Conservation (phyloP, 352 stramenopile genomes). For the Blastocystis sp. region DNA sequence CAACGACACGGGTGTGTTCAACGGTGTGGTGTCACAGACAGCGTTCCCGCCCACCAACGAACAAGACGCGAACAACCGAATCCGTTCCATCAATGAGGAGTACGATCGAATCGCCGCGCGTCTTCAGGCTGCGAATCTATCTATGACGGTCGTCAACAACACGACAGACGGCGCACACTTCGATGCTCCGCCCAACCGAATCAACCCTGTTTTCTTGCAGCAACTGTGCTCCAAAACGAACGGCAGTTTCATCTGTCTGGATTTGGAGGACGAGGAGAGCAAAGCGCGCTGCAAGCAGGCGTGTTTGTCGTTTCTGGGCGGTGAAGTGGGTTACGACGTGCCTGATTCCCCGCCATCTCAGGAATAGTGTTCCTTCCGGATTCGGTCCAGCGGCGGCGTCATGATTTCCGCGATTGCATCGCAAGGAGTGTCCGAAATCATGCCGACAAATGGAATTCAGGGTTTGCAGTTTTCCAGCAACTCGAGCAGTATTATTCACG, state of each 20-base stretch:
- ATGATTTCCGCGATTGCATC: constrained; percentile 1
- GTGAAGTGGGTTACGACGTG: constrained; percentile 48
- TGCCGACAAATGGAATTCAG: constrained; percentile 9
- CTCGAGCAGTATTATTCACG: constrained; percentile 24
- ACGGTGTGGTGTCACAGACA: background rate
- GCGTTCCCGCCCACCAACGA: constrained; percentile 35
- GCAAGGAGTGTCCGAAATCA: background rate
- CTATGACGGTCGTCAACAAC: constrained; percentile 37
- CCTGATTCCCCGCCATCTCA: background rate
- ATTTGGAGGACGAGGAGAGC: constrained; percentile 27
- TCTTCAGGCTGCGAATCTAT: background rate
- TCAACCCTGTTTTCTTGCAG: constrained; percentile 30
- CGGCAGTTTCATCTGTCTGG: constrained; percentile 39
- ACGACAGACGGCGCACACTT: constrained; percentile 36
- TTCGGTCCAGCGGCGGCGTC: constrained; percentile 46
- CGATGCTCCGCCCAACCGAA: background rate
- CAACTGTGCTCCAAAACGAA: constrained; percentile 20
- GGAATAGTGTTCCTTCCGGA: constrained; percentile 35
- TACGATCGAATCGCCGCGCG: constrained; percentile 13
- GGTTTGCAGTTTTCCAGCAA: constrained; percentile 58
- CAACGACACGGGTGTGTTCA: background rate
- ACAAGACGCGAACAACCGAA: constrained; percentile 47
- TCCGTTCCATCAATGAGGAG: constrained; percentile 1
- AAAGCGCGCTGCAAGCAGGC: background rate
- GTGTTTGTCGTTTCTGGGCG: constrained; percentile 5